Conservation (phyloP, 495 filamentous ascomycete genomes). For the Pseudomonodictys pantanalensis region DNA sequence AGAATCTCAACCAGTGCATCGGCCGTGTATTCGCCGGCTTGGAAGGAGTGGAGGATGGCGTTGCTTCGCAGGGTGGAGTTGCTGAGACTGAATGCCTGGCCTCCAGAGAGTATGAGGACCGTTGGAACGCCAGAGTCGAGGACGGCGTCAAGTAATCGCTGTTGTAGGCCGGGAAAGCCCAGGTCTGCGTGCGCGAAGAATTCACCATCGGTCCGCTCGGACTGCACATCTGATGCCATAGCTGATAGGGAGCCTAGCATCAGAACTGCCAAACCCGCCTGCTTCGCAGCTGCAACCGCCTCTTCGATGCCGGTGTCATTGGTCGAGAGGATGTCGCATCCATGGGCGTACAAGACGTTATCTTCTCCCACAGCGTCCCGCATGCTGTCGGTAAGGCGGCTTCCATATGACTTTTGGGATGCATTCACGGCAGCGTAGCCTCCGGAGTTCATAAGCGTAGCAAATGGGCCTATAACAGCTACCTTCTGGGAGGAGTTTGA, state of each 20-base stretch:
- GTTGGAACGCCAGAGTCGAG: neutral
- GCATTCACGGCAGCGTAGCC: neutral
- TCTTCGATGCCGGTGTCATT: neutral
- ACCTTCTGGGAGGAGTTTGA: neutral
- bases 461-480: neutral
- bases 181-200: neutral
- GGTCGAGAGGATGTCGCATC: neutral
- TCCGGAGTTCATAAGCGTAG: neutral
- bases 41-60: neutral
- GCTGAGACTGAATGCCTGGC: neutral
- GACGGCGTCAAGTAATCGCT: neutral
- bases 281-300: neutral
- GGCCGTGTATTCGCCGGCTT: constrained; percentile 5
- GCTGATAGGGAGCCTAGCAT: neutral
- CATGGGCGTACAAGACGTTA: neutral
- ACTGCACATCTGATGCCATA: neutral
- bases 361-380: neutral
- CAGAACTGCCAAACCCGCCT: neutral
- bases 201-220: neutral
- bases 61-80: neutral
- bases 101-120: neutral
- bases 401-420: neutral
- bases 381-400: neutral
- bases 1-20: constrained; percentile 60
- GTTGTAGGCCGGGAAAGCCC: neutral